phyloP scores from a whole-genome alignment of 768 basidiomycete genomes.

The Tricholoma sp. region DNA sequence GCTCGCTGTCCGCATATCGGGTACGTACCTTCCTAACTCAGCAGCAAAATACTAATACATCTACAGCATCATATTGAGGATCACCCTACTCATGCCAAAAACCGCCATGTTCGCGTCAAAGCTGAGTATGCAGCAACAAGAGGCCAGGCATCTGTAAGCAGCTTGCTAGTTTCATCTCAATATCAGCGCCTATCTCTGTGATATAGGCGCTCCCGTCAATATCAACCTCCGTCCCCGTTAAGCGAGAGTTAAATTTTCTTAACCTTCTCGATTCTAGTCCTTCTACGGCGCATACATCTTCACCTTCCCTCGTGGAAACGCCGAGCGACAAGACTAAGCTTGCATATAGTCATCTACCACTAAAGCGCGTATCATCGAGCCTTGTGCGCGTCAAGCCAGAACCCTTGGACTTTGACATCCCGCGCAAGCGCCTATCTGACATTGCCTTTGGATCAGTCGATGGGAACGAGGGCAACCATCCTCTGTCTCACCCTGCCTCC shows the following conservation, averaged over 20 bases:
- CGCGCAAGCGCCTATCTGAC: slow-evolving; percentile 34
- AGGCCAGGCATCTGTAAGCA: slow-evolving; percentile 3
- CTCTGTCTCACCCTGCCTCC: background rate
- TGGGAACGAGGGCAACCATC: slow-evolving; percentile 3
- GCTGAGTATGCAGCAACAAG: slow-evolving; percentile 7
- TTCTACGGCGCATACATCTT: background rate
- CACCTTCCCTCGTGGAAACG: background rate
- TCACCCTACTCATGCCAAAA: slow-evolving; percentile 22
- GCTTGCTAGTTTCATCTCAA: background rate
- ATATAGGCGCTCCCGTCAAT: background rate
- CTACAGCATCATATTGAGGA: slow-evolving; percentile 24
- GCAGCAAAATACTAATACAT: background rate
- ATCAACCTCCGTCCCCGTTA: background rate
- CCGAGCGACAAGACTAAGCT: background rate
- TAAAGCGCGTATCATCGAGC: slow-evolving; percentile 2
- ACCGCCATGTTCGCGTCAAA: slow-evolving; percentile 20
- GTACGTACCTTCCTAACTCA: slow-evolving; percentile 25
- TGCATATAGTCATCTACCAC: background rate
- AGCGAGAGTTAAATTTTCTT: slow-evolving; percentile 6
- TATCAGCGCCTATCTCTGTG: slow-evolving; percentile 3
- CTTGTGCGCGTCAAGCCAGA: slow-evolving; percentile 8
- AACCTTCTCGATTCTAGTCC: slow-evolving; percentile 6
- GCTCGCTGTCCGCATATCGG: slow-evolving; percentile 41
- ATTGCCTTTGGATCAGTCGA: slow-evolving; percentile 14
- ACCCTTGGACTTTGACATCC: slow-evolving; percentile 20